Evolutionary conservation across 352 stramenopile genomes (phyloP).

Genomic region (Phytopythium kandeliae): DNA sequence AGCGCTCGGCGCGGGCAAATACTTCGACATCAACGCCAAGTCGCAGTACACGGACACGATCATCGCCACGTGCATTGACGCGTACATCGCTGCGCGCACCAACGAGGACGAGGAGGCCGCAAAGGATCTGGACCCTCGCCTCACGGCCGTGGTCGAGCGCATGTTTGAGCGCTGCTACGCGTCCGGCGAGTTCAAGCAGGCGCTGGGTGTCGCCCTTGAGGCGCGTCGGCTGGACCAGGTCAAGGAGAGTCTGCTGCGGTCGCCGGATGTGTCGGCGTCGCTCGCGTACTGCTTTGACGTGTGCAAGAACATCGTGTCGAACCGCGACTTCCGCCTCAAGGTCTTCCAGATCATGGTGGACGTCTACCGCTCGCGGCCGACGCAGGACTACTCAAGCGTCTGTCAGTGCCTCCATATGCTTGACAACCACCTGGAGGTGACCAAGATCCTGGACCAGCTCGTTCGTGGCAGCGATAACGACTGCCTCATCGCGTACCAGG

Average conservation of each 20-base stretch:
- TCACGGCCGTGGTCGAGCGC: slow-evolving; percentile 94
- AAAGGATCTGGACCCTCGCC: slow-evolving; percentile 82
- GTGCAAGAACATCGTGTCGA: slow-evolving; percentile 90
- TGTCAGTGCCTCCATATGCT: slow-evolving; percentile 89
- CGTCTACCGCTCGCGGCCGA: slow-evolving; percentile 59
- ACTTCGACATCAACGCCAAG: slow-evolving; percentile 92
- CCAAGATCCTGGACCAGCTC: slow-evolving; percentile 86
- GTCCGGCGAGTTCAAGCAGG: slow-evolving; percentile 93
- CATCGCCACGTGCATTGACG: slow-evolving; percentile 96
- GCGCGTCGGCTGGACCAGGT: slow-evolving; percentile 91
- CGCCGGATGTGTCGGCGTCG: slow-evolving; percentile 58
- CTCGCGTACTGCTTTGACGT: slow-evolving; percentile 93
- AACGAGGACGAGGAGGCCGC: slow-evolving; percentile 75
- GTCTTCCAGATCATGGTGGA: slow-evolving; percentile 91
- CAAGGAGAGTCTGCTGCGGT: slow-evolving; percentile 86
- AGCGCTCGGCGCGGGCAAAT: slow-evolving; percentile 92
- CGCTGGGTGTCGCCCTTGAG: slow-evolving; percentile 97
- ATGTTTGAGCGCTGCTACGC: slow-evolving; percentile 98
- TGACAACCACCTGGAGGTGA: slow-evolving; percentile 76
- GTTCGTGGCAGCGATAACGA: slow-evolving; percentile 65
- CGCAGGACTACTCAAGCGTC: slow-evolving; percentile 67
- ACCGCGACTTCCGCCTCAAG: slow-evolving; percentile 93
- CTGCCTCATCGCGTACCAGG: slow-evolving; percentile 93
- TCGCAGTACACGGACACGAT: slow-evolving; percentile 98
- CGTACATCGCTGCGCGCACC: slow-evolving; percentile 91